phyloP scores from a whole-genome alignment of 2,329 filamentous ascomycete species.

The Atkinsonella hypoxylon region DNA sequence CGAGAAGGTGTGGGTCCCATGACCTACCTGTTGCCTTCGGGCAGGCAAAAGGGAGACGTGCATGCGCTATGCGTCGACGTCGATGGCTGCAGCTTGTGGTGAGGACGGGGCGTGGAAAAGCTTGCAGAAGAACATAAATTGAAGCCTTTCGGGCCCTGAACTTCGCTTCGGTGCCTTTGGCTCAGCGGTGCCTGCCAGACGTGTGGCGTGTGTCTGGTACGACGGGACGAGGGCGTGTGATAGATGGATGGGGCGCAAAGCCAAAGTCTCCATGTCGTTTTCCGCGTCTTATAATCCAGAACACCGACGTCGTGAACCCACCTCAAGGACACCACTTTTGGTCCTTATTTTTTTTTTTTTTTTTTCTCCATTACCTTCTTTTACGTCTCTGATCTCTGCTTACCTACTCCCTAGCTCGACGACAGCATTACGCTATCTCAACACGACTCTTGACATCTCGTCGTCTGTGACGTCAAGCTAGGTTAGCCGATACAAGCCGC shows the following conservation, averaged over 20 bases:
- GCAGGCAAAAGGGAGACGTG: no score
- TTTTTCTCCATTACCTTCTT: not conserved
- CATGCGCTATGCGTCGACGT: not conserved
- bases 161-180: no score
- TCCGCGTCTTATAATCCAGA: conserved; percentile 3
- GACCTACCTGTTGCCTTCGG: no score
- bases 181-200: not conserved
- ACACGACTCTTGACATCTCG: not conserved
- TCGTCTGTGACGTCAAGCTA: conserved; percentile 1
- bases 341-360: not conserved
- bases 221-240: not conserved
- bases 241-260: not conserved
- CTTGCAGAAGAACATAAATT: not conserved
- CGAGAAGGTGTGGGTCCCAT: no score
- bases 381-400: not conserved
- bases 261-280: conserved; percentile 1
- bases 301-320: conserved; percentile 1
- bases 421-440: not conserved
- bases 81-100: not conserved
- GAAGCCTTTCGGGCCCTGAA: not conserved
- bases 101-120: not conserved
- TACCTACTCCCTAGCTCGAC: not conserved
- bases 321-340: not conserved
- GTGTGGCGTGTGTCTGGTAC: not conserved
- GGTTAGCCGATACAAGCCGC: not conserved